A percentile compares a stretch with the other conserved stretches of the same genome.
phyloP scores from a whole-genome alignment of 2,329 filamentous ascomycete species.

The Hymenoscyphus salicellus region DNA sequence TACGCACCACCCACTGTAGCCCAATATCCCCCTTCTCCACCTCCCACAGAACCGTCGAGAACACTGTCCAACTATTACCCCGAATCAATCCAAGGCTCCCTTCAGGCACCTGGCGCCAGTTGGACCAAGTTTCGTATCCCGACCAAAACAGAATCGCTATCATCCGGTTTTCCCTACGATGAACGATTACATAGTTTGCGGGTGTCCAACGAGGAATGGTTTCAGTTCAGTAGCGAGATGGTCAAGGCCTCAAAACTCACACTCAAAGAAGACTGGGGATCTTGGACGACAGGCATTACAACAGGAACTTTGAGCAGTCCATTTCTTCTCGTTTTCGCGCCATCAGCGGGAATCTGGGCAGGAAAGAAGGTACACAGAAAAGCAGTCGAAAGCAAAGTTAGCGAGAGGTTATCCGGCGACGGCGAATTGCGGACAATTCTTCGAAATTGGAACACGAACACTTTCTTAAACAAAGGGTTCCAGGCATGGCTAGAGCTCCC shows the following conservation, averaged over 20 bases:
- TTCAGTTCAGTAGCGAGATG: conserved; percentile 27
- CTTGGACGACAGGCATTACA: conserved; percentile 28
- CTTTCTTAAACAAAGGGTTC: conserved; percentile 22
- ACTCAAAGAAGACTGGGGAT: conserved; percentile 22
- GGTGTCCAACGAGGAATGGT: conserved; percentile 30
- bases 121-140: conserved; percentile 22
- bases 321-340: conserved; percentile 24
- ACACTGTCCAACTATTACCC: background rate
- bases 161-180: conserved; percentile 30
- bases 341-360: conserved; percentile 25
- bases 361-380: conserved; percentile 27
- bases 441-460: conserved; percentile 23
- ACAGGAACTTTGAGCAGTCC: conserved; percentile 22
- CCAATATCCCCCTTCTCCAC: background rate
- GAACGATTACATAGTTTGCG: conserved; percentile 18
- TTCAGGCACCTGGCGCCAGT: background rate
- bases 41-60: background rate
- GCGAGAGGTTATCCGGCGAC: conserved; percentile 22
- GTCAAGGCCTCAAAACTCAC: conserved; percentile 25
- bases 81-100: background rate
- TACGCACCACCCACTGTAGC: conserved; percentile 2
- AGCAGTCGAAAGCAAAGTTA: conserved; percentile 24
- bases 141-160: conserved; percentile 26
- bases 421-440: conserved; percentile 24
- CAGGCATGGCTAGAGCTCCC: conserved; percentile 30